phyloP scores from a whole-genome alignment of 371 early-diverging fungal genomes.

The Fennellomyces sp. region DNA sequence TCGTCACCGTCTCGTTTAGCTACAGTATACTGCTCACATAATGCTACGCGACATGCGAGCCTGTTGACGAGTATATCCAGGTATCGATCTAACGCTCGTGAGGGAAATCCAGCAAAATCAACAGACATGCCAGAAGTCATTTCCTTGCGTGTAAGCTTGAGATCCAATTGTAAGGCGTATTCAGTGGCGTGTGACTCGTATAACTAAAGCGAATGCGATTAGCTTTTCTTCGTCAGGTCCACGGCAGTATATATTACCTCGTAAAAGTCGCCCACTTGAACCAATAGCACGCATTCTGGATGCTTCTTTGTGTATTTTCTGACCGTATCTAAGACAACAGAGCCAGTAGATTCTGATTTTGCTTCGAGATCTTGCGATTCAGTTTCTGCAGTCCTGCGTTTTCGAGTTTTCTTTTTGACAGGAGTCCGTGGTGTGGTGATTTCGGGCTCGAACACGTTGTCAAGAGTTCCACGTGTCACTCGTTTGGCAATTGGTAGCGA shows the following conservation, averaged over 20 bases:
- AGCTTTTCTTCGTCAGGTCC: too few relatives aligned
- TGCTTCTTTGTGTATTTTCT: slow-evolving; percentile 66
- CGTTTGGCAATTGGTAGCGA: too few relatives aligned
- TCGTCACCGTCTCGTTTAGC: slow-evolving; percentile 31
- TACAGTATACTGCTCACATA: slow-evolving; percentile 81
- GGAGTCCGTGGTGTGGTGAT: too few relatives aligned
- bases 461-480: too few relatives aligned
- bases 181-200: slow-evolving; percentile 79
- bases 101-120: slow-evolving; percentile 84
- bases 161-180: slow-evolving; percentile 68
- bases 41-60: slow-evolving; percentile 75
- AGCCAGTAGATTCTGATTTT: slow-evolving; percentile 31
- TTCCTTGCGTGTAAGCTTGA: slow-evolving; percentile 64
- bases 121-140: slow-evolving; percentile 46
- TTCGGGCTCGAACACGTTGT: too few relatives aligned
- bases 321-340: slow-evolving; percentile 58
- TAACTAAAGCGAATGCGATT: slow-evolving; percentile 42
- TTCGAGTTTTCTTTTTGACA: too few relatives aligned
- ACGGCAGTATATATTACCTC: too few relatives aligned
- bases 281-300: slow-evolving; percentile 79
- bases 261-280: slow-evolving; percentile 94
- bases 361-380: slow-evolving; percentile 17
- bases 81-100: slow-evolving; percentile 69
- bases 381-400: too few relatives aligned
- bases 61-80: slow-evolving; percentile 76